Conservation (phyloP, 441 rosid genomes). For the Flueggea neowawraea region DNA sequence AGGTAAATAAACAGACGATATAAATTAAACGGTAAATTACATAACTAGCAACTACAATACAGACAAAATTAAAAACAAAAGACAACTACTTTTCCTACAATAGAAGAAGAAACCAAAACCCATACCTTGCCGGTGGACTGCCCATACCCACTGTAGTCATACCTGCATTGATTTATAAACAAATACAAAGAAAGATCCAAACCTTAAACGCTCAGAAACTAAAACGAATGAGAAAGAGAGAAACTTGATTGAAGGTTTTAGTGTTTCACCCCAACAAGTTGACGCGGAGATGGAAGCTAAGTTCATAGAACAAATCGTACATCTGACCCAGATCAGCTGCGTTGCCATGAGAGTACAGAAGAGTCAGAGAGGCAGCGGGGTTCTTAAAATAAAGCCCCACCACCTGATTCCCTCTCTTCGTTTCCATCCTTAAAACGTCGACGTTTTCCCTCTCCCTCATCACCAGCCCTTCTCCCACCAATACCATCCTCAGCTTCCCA, state of each 20-base stretch:
- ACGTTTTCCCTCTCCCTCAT: conserved; percentile 52
- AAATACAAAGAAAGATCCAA: neutral
- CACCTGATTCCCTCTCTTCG: conserved; percentile 81
- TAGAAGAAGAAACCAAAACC: neutral
- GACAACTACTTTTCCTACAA: neutral
- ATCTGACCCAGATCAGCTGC: conserved; percentile 98
- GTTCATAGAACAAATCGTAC: conserved; percentile 75
- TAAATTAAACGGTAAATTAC: too few relatives aligned
- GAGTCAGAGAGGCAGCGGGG: conserved; percentile 64
- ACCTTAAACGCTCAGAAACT: neutral
- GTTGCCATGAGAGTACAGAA: conserved; percentile 85
- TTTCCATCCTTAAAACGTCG: conserved; percentile 59
- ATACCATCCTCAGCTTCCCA: conserved; percentile 59
- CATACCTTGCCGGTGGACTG: conserved; percentile 88
- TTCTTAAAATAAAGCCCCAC: conserved; percentile 78
- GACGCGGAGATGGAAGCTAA: conserved; percentile 78
- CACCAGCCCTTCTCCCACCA: conserved; percentile 33
- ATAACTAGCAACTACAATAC: too few relatives aligned
- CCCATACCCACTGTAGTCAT: conserved; percentile 94
- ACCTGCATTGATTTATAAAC: conserved; percentile 40
- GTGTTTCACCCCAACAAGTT: conserved; percentile 71
- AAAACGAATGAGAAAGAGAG: neutral
- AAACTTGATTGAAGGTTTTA: conserved; percentile 2
- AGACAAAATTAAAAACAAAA: too few relatives aligned
- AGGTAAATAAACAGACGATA: too few relatives aligned